Evolutionary conservation across 2,329 filamentous ascomycete genomes (phyloP), one percentile per base, ranked within the genome.

Genomic region (Paracoccidioides lutzii): DNA sequence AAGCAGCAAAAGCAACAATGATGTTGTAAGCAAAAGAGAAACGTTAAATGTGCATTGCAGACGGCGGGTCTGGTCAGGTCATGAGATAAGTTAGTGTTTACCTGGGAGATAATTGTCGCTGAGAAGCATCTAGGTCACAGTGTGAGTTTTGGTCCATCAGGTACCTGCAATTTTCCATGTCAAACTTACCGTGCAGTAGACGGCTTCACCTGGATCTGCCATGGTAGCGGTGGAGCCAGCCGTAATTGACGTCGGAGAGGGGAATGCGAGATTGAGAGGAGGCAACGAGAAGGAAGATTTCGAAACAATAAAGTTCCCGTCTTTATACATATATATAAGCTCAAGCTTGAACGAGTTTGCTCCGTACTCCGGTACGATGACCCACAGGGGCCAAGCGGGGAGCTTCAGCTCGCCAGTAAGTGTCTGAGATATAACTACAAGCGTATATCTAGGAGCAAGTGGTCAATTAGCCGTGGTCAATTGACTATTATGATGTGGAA

Each of bases 81-180:
- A 41, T 45, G 14, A 10, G 14, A n/a, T 42, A 38, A 28, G 30
- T 50, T 59, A 58, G 58, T 44, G 70, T 73, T 66, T 77, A 94
- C 90, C 90, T 70, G 93, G 91, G 52, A 98, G 81, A 72, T 98
- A 98, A 60, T 81, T 81, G 74, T 98, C 90, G 75, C 82, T 95
- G 75, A 95, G 78, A 56, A 97, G 82, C 71, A 98, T 87, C 91
- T 96, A 60, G 58, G 52, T 50, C 28, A 51, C 33, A 28, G 37
- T 32, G 35, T 40, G 40, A 57, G 55, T 49, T 42, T 57, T 30
- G 41, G 22, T 37, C 14, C 22, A 37, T 28, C 41, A 53, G 15
- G 32, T 14, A 30, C 49, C 33, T 10, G 37, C 35, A 32, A 28
- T 10, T 14, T 48, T 38, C 12, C 22, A 28, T 32, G 30, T 38